Evolutionary conservation across 1,139 yeast genomes (phyloP).

Genomic region (Candida pseudoviswanathii): DNA sequence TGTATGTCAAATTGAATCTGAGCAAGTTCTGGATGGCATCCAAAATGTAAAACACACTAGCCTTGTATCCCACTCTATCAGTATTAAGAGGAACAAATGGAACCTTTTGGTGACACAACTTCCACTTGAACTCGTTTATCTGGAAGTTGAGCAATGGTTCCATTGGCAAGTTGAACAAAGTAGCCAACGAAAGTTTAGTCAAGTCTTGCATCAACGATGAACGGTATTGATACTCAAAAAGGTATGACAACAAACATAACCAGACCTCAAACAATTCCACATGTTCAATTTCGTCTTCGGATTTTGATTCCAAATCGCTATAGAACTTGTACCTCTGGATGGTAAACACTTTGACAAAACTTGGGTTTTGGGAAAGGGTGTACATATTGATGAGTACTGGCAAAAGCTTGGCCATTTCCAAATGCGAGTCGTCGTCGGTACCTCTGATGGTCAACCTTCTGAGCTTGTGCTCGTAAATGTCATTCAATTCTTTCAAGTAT

Average conservation of each 20-base stretch:
- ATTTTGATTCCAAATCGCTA: conserved; percentile 20
- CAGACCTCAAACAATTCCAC: conserved; percentile 35
- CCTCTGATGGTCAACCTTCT: conserved; percentile 12
- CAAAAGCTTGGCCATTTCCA: conserved; percentile 25
- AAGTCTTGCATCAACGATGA: conserved; percentile 24
- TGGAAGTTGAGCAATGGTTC: conserved; percentile 20
- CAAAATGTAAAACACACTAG: conserved; percentile 37
- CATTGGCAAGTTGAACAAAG: conserved; percentile 27
- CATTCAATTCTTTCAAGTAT: conserved; percentile 23
- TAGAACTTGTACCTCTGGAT: conserved; percentile 18
- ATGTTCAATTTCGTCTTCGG: conserved; percentile 17
- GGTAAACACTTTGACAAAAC: conserved; percentile 23
- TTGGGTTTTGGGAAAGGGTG: conserved; percentile 20
- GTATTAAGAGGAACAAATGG: conserved; percentile 36
- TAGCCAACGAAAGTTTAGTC: conserved; percentile 26
- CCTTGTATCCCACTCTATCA: conserved; percentile 28
- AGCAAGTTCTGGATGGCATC: conserved; percentile 41
- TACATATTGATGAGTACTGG: conserved; percentile 17
- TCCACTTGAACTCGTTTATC: conserved; percentile 45
- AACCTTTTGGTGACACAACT: conserved; percentile 41
- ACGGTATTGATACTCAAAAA: conserved; percentile 39
- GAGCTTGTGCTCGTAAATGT: conserved; percentile 20
- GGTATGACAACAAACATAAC: conserved; percentile 40
- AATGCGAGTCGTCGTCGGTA: conserved; percentile 13
- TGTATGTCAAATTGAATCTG: conserved; percentile 42